phyloP scores from a whole-genome alignment of 148 eudicot genomes.

The Hydrangea macrophylla region DNA sequence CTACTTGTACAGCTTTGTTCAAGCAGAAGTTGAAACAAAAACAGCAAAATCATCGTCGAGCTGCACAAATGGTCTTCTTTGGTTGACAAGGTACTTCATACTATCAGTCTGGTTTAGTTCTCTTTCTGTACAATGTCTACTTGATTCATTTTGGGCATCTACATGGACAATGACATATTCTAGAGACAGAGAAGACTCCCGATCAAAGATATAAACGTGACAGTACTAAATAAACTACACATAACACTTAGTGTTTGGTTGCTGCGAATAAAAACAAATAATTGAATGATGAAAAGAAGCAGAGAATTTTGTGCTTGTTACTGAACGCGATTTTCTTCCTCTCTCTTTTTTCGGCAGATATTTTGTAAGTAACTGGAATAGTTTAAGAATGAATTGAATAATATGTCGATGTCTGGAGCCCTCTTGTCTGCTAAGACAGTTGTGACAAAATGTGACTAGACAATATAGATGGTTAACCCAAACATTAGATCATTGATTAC shows the following conservation, averaged over 20 bases:
- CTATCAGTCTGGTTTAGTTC: neutral
- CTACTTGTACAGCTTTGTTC: conserved; percentile 67
- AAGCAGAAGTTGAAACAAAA: conserved; percentile 83
- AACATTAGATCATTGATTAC: too few relatives aligned
- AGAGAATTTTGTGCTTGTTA: too few relatives aligned
- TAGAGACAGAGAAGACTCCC: neutral
- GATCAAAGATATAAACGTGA: too few relatives aligned
- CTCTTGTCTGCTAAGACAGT: too few relatives aligned
- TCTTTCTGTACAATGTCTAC: neutral
- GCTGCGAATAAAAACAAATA: neutral
- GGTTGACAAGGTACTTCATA: conserved; percentile 72
- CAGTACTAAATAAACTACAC: neutral
- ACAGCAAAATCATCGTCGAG: conserved; percentile 88
- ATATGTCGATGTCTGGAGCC: too few relatives aligned
- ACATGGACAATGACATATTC: neutral
- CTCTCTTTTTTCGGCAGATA: too few relatives aligned
- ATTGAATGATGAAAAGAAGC: neutral
- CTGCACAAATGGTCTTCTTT: conserved; percentile 89
- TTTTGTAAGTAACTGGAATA: neutral
- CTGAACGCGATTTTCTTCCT: too few relatives aligned
- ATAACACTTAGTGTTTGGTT: neutral
- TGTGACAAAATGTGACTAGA: too few relatives aligned
- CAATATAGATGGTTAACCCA: too few relatives aligned
- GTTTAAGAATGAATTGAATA: too few relatives aligned
- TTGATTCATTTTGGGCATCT: neutral